Evolutionary conservation across 257 asterid species (phyloP).

Genomic region (Paulownia fortunei): DNA sequence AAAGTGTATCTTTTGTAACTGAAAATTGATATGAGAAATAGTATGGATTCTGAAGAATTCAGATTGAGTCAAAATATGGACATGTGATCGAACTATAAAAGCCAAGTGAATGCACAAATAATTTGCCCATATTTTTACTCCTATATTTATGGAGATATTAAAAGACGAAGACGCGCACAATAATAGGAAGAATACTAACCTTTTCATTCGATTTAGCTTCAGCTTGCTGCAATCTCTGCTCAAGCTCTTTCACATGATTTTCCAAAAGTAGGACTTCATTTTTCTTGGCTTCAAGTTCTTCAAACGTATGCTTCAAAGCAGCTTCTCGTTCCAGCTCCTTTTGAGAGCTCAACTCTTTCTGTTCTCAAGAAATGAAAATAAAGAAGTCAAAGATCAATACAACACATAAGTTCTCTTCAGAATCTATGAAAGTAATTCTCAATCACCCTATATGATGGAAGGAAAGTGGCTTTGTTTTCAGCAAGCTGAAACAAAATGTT

Average conservation of each 20-base stretch:
- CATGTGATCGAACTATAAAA: neutral
- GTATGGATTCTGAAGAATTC: no score
- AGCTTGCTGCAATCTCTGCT: slow-evolving; percentile 62
- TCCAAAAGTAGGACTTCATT: slow-evolving; percentile 56
- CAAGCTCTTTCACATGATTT: slow-evolving; percentile 64
- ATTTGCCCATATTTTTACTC: neutral
- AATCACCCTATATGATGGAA: neutral
- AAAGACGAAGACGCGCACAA: neutral
- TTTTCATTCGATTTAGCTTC: slow-evolving; percentile 71
- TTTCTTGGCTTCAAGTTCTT: slow-evolving; percentile 68
- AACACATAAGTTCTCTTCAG: neutral
- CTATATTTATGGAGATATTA: neutral
- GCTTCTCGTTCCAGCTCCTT: slow-evolving; percentile 64
- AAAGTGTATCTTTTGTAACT: neutral
- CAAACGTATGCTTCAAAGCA: slow-evolving; percentile 52
- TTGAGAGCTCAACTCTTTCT: slow-evolving; percentile 60
- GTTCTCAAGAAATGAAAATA: slow-evolving; percentile 39
- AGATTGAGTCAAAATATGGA: no score
- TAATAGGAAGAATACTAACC: slow-evolving; percentile 47
- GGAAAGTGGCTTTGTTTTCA: neutral
- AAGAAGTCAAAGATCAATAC: neutral
- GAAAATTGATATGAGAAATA: neutral
- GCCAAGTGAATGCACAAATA: neutral
- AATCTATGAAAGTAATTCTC: neutral
- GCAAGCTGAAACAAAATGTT: neutral